These are phyloP conservation scores for Agaricales sp. DNA, from an alignment of 1,284 basidiomycete genomes.

Conservation along the genomic window DNA sequence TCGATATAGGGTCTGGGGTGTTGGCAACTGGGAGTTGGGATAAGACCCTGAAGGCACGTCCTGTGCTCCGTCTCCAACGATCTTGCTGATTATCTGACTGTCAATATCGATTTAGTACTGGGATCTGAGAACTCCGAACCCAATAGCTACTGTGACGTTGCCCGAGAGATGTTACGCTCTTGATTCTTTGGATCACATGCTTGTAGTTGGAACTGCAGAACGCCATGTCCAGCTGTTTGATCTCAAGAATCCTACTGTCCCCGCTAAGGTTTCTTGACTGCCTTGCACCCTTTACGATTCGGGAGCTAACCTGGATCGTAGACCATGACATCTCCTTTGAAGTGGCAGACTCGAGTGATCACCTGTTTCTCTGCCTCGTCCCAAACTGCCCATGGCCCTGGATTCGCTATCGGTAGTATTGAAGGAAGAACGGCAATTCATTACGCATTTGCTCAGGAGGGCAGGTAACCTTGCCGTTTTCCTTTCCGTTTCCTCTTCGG, in stretches of 20 bases:
- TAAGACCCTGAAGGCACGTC: conserved; percentile 67
- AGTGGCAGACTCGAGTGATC: neutral
- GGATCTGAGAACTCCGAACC: neutral
- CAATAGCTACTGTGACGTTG: neutral
- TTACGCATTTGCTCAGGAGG: no score
- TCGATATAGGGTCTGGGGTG: conserved; percentile 57
- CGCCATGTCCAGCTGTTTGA: neutral
- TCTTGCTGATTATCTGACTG: no score
- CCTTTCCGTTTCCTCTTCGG: no score
- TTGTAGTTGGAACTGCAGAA: neutral
- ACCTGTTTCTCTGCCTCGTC: neutral
- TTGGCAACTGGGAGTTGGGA: conserved; percentile 88
- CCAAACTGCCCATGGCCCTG: neutral
- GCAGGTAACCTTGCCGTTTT: no score
- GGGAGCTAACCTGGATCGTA: neutral
- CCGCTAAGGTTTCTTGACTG: neutral
- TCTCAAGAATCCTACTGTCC: no score
- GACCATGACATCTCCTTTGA: neutral
- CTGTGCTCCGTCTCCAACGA: no score
- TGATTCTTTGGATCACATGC: neutral
- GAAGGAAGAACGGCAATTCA: neutral
- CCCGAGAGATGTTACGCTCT: neutral
- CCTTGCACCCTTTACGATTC: neutral
- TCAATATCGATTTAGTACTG: neutral
- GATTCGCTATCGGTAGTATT: neutral